Evolutionary conservation across 495 filamentous ascomycete genomes (phyloP).

Genomic region (Penicillium turbatum): DNA sequence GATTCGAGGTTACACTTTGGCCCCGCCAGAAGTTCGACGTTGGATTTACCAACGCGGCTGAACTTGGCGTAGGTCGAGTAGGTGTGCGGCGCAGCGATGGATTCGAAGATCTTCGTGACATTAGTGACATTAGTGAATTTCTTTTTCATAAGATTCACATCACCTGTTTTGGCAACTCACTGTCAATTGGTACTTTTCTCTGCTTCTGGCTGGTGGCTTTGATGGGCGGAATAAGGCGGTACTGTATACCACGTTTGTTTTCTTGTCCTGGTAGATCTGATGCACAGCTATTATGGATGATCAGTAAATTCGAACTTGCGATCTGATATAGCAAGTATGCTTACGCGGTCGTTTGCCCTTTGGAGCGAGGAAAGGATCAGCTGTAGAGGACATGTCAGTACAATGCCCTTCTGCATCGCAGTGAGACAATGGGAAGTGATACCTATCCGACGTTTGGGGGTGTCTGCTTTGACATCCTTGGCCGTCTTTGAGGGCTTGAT

Average conservation of each 20-base stretch:
- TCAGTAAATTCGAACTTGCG: neutral
- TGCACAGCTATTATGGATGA: conserved; percentile 18
- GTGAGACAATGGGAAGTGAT: neutral
- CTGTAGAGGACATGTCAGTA: conserved; percentile 1
- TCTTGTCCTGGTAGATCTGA: conserved; percentile 22
- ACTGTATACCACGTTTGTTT: conserved; percentile 12
- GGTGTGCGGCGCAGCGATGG: conserved; percentile 38
- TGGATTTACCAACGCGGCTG: conserved; percentile 24
- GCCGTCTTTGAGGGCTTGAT: conserved; percentile 13
- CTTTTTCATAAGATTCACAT: no score
- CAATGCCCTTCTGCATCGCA: neutral
- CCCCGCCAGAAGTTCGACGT: conserved; percentile 30
- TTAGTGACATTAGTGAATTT: conserved; percentile 2
- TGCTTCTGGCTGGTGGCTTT: neutral
- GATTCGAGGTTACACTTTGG: conserved; percentile 23
- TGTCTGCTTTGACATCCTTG: conserved; percentile 7
- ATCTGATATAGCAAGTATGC: neutral
- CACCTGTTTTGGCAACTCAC: conserved; percentile 18
- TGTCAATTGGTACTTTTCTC: conserved; percentile 19
- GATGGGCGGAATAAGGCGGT: conserved; percentile 18
- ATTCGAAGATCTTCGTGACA: conserved; percentile 48
- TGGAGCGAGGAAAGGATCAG: neutral
- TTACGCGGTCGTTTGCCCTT: conserved; percentile 3
- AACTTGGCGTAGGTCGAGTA: conserved; percentile 44
- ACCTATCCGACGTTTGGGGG: conserved; percentile 21